Evolutionary conservation across 2,329 filamentous ascomycete genomes (phyloP).

Genomic region (Septoria linicola): DNA sequence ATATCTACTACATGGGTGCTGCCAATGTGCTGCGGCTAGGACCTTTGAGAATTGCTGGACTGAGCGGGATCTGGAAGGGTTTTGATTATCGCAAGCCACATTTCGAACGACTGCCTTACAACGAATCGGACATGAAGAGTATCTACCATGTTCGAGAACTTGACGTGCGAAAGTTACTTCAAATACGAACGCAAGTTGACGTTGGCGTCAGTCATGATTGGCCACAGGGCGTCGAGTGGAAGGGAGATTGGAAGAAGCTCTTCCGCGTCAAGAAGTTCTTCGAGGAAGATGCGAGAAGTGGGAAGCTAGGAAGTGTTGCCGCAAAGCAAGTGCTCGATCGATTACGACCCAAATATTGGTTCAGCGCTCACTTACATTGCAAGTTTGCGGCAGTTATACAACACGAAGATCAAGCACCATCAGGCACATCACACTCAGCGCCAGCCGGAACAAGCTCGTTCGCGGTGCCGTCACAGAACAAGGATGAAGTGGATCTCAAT

Average conservation of each 20-base stretch:
- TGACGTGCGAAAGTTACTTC: slow-evolving; percentile 85
- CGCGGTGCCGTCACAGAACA: slow-evolving; percentile 7
- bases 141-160: slow-evolving; percentile 90
- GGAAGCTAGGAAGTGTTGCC: slow-evolving; percentile 74
- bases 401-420: slow-evolving; percentile 38
- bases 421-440: not conserved
- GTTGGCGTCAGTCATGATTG: slow-evolving; percentile 94
- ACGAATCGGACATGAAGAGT: slow-evolving; percentile 68
- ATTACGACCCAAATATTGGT: slow-evolving; percentile 83
- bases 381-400: slow-evolving; percentile 70
- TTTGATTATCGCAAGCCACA: slow-evolving; percentile 83
- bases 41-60: slow-evolving; percentile 78
- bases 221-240: slow-evolving; percentile 78
- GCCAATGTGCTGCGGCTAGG: slow-evolving; percentile 85
- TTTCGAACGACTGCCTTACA: slow-evolving; percentile 83
- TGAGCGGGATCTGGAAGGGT: slow-evolving; percentile 94
- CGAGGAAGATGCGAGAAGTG: slow-evolving; percentile 69
- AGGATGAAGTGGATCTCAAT: slow-evolving; percentile 45
- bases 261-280: slow-evolving; percentile 75
- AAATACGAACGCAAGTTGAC: slow-evolving; percentile 83
- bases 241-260: slow-evolving; percentile 67
- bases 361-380: slow-evolving; percentile 84
- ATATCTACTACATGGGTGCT: slow-evolving; percentile 95
- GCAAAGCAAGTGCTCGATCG: slow-evolving; percentile 78
- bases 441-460: slow-evolving; percentile 2